These are phyloP conservation scores for Coemansia pectinata DNA, from an alignment of 192 early-diverging fungal species.

Conservation along the genomic window DNA sequence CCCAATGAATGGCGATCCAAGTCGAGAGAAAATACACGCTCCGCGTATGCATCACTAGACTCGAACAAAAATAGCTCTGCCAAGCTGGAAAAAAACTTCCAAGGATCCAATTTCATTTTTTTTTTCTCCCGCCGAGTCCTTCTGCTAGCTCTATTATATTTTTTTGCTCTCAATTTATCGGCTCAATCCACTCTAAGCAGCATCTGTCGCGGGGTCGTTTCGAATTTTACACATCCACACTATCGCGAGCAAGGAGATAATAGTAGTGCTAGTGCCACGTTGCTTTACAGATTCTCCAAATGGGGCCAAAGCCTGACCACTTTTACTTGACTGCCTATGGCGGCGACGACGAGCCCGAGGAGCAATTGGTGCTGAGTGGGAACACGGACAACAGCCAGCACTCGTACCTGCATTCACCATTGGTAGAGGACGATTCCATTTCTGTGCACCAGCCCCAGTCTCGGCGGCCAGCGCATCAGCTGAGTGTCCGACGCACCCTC, in stretches of 20 bases:
- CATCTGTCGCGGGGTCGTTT: background rate
- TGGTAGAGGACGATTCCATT: slow-evolving; percentile 46
- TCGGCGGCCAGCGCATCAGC: slow-evolving; percentile 38
- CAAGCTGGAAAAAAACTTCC: background rate
- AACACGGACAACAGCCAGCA: slow-evolving; percentile 21
- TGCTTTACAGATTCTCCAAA: background rate
- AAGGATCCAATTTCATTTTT: background rate
- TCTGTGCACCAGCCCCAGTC: slow-evolving; percentile 36
- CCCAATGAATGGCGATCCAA: background rate
- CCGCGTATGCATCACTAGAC: background rate
- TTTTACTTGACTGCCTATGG: slow-evolving; percentile 38
- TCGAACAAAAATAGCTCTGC: background rate
- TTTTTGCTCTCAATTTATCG: background rate
- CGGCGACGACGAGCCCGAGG: slow-evolving; percentile 41
- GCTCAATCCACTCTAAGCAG: background rate
- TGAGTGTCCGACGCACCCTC: slow-evolving; percentile 40
- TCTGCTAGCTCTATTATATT: background rate
- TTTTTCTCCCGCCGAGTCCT: background rate
- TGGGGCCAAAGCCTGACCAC: slow-evolving; percentile 32
- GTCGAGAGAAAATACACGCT: background rate
- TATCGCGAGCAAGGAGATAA: background rate
- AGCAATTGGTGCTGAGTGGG: slow-evolving; percentile 26
- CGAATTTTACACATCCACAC: background rate
- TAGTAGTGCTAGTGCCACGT: background rate
- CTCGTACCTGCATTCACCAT: slow-evolving; percentile 49